These are phyloP conservation scores for Cudoniella acicularis DNA, from an alignment of 495 filamentous ascomycete genomes.

Conservation along the genomic window DNA sequence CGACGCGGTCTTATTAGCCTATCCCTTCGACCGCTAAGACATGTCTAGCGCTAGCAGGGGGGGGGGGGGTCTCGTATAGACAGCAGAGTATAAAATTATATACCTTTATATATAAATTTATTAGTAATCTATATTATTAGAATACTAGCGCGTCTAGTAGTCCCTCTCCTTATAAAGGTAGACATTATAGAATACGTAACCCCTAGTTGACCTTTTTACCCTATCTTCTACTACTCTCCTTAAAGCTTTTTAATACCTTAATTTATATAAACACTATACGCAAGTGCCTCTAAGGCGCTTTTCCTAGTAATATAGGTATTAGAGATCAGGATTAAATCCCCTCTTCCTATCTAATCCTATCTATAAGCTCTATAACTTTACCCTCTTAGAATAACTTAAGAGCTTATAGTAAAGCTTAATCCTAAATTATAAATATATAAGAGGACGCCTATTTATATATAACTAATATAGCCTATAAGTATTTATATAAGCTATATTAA, in stretches of 20 bases:
- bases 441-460: neutral
- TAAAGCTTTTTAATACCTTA: neutral
- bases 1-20: too few species aligned
- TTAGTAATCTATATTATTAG: constrained; percentile 2
- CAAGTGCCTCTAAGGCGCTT: neutral
- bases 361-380: neutral
- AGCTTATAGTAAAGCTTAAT: neutral
- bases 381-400: neutral
- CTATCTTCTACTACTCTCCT: neutral
- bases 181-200: neutral
- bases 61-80: too few species aligned
- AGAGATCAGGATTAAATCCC: neutral
- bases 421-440: neutral
- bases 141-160: neutral
- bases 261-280: neutral
- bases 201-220: neutral
- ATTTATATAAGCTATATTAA: too few species aligned
- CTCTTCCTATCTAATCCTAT: neutral
- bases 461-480: constrained; percentile 2
- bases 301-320: too few species aligned
- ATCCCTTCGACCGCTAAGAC: too few species aligned
- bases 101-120: too few species aligned
- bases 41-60: too few species aligned
- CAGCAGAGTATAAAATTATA: too few species aligned
- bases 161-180: neutral